Base-by-base conservation (phyloP, 495 filamentous ascomycete genomes). In the Corynascus novoguineensis region DNA sequence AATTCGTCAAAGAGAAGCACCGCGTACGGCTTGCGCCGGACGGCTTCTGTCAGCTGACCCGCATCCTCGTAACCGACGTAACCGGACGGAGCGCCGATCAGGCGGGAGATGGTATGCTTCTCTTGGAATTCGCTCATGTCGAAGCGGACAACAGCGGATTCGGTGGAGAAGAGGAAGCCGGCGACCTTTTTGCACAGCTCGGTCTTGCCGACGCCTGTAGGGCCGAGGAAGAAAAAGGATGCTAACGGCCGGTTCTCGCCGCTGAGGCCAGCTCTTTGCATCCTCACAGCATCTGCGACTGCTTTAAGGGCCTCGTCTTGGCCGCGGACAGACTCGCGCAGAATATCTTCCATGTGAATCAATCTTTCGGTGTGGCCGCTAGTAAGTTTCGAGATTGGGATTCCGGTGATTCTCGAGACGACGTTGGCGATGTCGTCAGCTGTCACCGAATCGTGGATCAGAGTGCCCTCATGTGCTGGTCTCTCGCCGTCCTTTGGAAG, bases 51-150 rank as follows among this genome's bases (percentile, higher is more conserved):
- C 7, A 98, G 81, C 69, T 98, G 93, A 8, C 93, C 93, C 19
- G 92, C 90, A 69, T 98, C 93, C 35, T 98, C 93, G 67, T 98
- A 98, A 9, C 93, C 93, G 21, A 98, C 85, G 71, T 96, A 97
- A 14, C 92, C 92, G 14, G 92, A 91, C 0, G 92, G 93, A 17
- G 87, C 85, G 31, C 93, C 93, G 66, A 98, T 96, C 29, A 97
- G 78, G 46, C 93, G 82, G 32, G 88, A 93, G 54, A 98, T 85
- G 1, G 92, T 97, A 68, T 97, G 92, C 68, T 95, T 96, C 66
- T 98, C 93, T 64, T 95, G 89, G 72, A 97, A 98, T 62, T 98
- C 93, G 69, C 83, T 88, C 92, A 97, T 98, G 71, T 98, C 93
- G 68, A 97, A 98, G 44, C 93, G 64, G 28, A 71, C 83, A 27